Evolutionary conservation across 768 basidiomycete genomes (phyloP), one percentile per base, ranked within the genome.

Genomic region (Pisolithus microcarpus): DNA sequence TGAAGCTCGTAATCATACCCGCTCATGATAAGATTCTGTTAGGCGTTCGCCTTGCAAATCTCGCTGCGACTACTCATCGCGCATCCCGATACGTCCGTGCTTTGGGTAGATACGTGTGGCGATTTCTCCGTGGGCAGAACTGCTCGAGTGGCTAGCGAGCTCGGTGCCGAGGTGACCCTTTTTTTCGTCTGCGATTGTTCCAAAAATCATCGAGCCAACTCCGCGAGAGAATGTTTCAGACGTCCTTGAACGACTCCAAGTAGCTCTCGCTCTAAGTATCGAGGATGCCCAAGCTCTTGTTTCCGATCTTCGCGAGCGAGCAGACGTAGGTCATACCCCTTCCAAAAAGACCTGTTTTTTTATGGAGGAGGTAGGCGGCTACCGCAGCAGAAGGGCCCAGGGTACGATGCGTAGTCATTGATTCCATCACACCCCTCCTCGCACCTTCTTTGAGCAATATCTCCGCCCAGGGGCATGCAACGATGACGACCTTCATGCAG

Each of bases 21-120:
- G 21, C 21, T 23, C 21, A 23, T 23, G 21, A n/a, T 8, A n/a
- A 16, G 23, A 26, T 28, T n/a, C 42, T 44, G 18, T n/a, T 58
- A 89, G 88, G 70, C 73, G 13, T 67, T 91, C 6, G 80, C 78
- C 1, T 61, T 84, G 34, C 81, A 86, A 48, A 64, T 84, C 15
- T 72, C 78, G 37, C 65, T 87, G 19, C 72, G 74, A 18, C 73
- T 81, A 58, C 75, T 90, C 4, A 62, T 66, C 2, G 52, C 61
- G 16, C 45, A 70, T 48, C 50, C 55, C 18, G 56, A 72, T n/a
- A 63, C 71, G 2, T 70, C 62, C 46, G 79, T 73, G 1, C 60
- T 80, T 5, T 91, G 88, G 88, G 74, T 91, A 43, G 87, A 91
- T 58, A 84, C 82, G 9, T 75, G 74, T 0, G 85, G 86, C 1